phyloP scores from a whole-genome alignment of 768 basidiomycete genomes.

The Trametopsis cervina region DNA sequence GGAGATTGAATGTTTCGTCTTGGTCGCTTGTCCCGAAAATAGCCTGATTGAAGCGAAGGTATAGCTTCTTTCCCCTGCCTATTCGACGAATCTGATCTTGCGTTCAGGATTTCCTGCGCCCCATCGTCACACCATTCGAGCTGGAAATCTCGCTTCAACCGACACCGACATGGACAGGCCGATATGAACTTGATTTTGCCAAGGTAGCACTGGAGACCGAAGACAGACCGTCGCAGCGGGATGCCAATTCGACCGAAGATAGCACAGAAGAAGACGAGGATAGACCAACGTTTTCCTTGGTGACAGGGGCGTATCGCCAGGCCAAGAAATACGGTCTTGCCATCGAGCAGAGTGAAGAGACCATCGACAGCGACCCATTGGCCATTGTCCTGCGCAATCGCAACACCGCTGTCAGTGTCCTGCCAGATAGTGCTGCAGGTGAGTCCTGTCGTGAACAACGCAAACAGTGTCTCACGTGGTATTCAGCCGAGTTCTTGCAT shows the following conservation, averaged over 20 bases:
- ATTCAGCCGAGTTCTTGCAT: conserved; percentile 62
- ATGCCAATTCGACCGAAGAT: background rate
- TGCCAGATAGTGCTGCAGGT: conserved; percentile 71
- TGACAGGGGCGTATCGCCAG: conserved; percentile 82
- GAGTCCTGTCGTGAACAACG: conserved; percentile 13
- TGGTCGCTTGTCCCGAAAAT: conserved; percentile 94
- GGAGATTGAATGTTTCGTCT: conserved; percentile 92
- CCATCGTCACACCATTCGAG: conserved; percentile 94
- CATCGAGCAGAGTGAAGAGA: background rate
- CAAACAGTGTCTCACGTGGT: background rate
- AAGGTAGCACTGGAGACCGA: conserved; percentile 37
- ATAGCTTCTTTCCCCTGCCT: conserved; percentile 1
- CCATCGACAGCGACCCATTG: conserved; percentile 19
- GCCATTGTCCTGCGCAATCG: conserved; percentile 59
- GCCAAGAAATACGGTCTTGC: conserved; percentile 58
- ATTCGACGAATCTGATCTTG: background rate
- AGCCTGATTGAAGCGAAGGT: conserved; percentile 73
- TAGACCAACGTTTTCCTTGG: conserved; percentile 75
- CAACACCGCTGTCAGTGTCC: conserved; percentile 46
- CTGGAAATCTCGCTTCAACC: conserved; percentile 71
- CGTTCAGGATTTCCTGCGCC: conserved; percentile 75
- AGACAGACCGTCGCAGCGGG: no score
- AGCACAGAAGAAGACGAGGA: conserved; percentile 43
- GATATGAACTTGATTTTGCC: conserved; percentile 75
- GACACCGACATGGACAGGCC: conserved; percentile 65